These are phyloP conservation scores for Picea abies DNA, from an alignment of 83 land plant species.

Conservation along the genomic window DNA sequence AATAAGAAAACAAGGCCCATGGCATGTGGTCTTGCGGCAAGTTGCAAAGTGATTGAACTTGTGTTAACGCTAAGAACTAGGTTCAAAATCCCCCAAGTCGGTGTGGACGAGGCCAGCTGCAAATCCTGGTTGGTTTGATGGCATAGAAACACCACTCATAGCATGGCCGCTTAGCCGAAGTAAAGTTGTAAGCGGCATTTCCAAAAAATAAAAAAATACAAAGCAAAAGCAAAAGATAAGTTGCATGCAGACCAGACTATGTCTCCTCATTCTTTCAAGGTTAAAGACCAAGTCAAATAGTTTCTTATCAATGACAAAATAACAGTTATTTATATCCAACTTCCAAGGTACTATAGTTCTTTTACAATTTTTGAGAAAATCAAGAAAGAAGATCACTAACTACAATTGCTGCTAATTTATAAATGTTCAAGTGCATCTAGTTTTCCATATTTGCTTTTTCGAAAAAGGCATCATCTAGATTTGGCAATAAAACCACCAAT, in stretches of 20 bases:
- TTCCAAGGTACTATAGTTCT: background rate
- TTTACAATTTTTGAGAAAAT: background rate
- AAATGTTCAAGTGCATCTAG: background rate
- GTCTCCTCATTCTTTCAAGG: background rate
- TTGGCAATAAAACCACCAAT: background rate
- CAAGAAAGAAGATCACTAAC: background rate
- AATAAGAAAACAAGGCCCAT: too few relatives aligned
- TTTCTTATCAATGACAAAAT: background rate
- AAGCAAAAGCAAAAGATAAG: background rate
- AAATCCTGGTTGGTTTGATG: too few relatives aligned
- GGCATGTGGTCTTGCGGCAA: too few relatives aligned
- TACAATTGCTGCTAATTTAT: background rate
- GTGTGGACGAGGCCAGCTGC: too few relatives aligned
- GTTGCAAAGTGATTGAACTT: too few relatives aligned
- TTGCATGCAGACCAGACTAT: background rate
- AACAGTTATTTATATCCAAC: background rate
- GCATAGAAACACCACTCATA: too few relatives aligned
- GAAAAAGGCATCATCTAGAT: background rate
- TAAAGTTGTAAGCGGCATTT: too few relatives aligned
- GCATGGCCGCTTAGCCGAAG: too few relatives aligned
- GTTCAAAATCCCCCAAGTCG: too few relatives aligned
- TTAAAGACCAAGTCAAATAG: background rate
- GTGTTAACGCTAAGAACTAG: too few relatives aligned
- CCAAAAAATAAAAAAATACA: background rate
- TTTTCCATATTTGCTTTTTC: background rate